These are phyloP conservation scores for Fistulifera solaris DNA, from an alignment of 108 stramenopile genomes.

Conservation along the genomic window DNA sequence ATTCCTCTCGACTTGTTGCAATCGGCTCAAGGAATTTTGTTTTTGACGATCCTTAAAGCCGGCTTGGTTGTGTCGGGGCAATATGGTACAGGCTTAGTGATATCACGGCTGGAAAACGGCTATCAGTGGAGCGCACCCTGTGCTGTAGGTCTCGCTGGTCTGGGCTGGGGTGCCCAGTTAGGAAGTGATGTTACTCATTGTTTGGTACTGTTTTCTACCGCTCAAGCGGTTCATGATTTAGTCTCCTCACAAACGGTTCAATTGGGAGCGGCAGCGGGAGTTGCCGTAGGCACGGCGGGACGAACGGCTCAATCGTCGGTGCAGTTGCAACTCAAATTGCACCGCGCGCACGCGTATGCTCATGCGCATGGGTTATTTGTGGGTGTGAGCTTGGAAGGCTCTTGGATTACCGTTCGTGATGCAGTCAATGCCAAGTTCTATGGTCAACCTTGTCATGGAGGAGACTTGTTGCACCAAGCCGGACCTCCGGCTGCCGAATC, in stretches of 20 bases:
- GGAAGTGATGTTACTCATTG: constrained; percentile 75
- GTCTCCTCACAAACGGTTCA: constrained; percentile 34
- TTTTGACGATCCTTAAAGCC: constrained; percentile 71
- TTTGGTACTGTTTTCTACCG: constrained; percentile 68
- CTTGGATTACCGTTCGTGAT: constrained; percentile 41
- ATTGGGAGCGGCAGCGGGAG: constrained; percentile 72
- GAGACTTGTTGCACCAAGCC: constrained; percentile 39
- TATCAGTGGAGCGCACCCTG: constrained; percentile 50
- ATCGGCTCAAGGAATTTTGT: constrained; percentile 58
- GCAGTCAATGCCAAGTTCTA: constrained; percentile 90
- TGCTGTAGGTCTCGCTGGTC: constrained; percentile 60
- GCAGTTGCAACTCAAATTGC: constrained; percentile 39
- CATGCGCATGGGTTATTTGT: constrained; percentile 81
- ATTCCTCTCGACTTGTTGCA: constrained; percentile 68
- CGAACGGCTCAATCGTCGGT: constrained; percentile 31
- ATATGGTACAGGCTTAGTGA: constrained; percentile 65
- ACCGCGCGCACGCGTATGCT: constrained; percentile 74
- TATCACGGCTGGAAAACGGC: constrained; percentile 35
- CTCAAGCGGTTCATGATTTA: constrained; percentile 66
- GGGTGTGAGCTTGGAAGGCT: constrained; percentile 74
- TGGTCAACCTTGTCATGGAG: constrained; percentile 25
- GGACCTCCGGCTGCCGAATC: constrained; percentile 70
- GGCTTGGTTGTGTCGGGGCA: constrained; percentile 64
- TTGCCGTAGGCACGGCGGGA: constrained; percentile 81
- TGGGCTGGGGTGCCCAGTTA: constrained; percentile 63